Conservation (phyloP, 345 rosid species). For the Brassica incana region DNA sequence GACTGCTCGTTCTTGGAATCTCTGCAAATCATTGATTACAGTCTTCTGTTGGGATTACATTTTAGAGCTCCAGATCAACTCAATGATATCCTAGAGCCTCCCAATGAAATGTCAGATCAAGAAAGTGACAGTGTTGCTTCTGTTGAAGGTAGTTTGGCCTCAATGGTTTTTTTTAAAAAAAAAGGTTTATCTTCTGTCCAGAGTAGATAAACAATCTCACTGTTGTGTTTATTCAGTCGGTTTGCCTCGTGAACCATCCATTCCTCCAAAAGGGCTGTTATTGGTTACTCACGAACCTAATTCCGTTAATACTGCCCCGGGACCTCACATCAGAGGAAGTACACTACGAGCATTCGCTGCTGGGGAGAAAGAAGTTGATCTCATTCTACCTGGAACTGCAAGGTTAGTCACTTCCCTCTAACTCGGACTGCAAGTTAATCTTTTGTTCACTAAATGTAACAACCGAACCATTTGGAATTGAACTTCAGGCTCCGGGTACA, state of each 20-base stretch:
- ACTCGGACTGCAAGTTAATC: neutral
- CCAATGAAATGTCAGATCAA: conserved; percentile 44
- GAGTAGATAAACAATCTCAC: neutral
- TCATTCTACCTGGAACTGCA: conserved; percentile 79
- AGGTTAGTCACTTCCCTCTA: conserved; percentile 47
- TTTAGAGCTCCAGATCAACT: conserved; percentile 78
- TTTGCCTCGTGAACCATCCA: conserved; percentile 46
- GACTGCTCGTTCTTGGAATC: conserved; percentile 82
- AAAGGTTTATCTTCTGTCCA: neutral
- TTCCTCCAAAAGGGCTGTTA: conserved; percentile 66
- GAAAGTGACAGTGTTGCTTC: conserved; percentile 46
- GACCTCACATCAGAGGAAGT: conserved; percentile 86
- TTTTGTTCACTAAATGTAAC: neutral
- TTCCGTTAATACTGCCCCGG: conserved; percentile 65
- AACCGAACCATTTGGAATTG: neutral
- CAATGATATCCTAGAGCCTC: conserved; percentile 50
- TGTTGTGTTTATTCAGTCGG: conserved; percentile 42
- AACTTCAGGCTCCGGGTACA: conserved; percentile 79
- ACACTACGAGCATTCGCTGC: conserved; percentile 66
- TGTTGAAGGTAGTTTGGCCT: conserved; percentile 49
- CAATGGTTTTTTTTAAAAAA: neutral
- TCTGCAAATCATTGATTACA: conserved; percentile 78
- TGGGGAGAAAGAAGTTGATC: conserved; percentile 85
- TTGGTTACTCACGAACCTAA: conserved; percentile 79
- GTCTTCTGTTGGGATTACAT: conserved; percentile 84